phyloP scores from a whole-genome alignment of 805 yeast genomes.

The Yamadazyma akitaensis region DNA sequence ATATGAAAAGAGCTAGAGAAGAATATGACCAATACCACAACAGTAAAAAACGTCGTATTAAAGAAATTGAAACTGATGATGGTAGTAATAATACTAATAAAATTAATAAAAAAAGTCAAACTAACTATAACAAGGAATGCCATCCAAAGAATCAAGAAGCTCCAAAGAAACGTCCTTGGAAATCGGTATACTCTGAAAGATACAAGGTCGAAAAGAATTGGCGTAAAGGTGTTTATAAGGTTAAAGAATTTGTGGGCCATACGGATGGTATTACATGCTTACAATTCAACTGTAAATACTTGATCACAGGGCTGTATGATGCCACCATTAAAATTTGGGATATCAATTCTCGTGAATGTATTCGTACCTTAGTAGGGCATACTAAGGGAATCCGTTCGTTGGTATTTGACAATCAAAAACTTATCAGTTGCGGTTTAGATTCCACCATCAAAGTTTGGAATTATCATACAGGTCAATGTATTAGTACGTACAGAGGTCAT shows the following conservation, averaged over 20 bases:
- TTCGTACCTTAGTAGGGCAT: conserved; percentile 85
- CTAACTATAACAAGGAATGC: conserved; percentile 5
- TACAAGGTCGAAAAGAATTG: conserved; percentile 90
- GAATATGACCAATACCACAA: conserved; percentile 15
- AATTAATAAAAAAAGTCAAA: too few species aligned
- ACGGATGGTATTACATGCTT: conserved; percentile 85
- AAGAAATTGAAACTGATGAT: conserved; percentile 5
- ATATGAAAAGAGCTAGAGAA: conserved; percentile 72
- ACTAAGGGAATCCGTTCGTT: conserved; percentile 81
- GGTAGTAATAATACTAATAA: conserved; percentile 1
- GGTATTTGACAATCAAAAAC: conserved; percentile 82
- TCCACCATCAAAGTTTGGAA: conserved; percentile 94
- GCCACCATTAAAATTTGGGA: conserved; percentile 93
- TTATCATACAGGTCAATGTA: conserved; percentile 89
- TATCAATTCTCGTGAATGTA: conserved; percentile 68
- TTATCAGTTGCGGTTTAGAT: conserved; percentile 91
- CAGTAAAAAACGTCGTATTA: conserved; percentile 3
- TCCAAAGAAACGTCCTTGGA: conserved; percentile 74
- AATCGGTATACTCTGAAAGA: conserved; percentile 87
- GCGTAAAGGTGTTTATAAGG: conserved; percentile 74
- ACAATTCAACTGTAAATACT: conserved; percentile 69
- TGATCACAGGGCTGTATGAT: conserved; percentile 92
- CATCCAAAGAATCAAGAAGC: conserved; percentile 1
- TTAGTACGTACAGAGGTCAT: conserved; percentile 92
- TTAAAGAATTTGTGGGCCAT: conserved; percentile 73